Evolutionary conservation across 306 rosid species (phyloP).

Genomic region (Prunus padus): DNA sequence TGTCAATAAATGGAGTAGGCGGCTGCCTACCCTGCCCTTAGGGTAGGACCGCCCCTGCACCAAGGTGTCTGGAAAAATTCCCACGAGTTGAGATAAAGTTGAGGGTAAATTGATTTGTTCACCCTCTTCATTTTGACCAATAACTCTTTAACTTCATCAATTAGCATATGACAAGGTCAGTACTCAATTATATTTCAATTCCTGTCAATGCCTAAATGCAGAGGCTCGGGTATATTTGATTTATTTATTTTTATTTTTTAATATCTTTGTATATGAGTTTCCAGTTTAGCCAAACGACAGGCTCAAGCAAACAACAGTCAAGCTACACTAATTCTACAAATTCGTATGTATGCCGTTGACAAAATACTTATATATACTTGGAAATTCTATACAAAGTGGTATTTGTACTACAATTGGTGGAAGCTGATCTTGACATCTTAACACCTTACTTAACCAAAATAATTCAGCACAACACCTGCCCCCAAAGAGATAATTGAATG

Average conservation of each 20-base stretch:
- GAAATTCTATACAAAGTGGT: slow-evolving; percentile 19
- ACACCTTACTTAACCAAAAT: slow-evolving; percentile 23
- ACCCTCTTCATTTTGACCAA: no score
- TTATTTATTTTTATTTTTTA: not conserved
- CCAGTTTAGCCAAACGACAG: slow-evolving; percentile 7
- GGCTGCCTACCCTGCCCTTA: no score
- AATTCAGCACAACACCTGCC: slow-evolving; percentile 19
- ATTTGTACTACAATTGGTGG: slow-evolving; percentile 27
- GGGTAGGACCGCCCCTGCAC: no score
- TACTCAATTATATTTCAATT: no score
- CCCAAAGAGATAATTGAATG: not conserved
- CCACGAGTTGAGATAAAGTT: not conserved
- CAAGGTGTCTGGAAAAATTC: no score
- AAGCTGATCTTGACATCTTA: slow-evolving; percentile 50
- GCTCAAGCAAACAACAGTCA: not conserved
- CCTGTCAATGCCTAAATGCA: not conserved
- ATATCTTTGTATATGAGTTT: not conserved
- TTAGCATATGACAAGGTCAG: not conserved
- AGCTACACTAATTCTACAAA: no score
- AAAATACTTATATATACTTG: not conserved
- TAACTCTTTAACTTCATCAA: no score
- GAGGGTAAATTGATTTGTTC: no score
- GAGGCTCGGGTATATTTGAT: no score
- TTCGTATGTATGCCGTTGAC: slow-evolving; percentile 11
- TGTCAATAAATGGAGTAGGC: no score